Conservation (phyloP, 805 yeast genomes). For the Candida silvicultrix region DNA sequence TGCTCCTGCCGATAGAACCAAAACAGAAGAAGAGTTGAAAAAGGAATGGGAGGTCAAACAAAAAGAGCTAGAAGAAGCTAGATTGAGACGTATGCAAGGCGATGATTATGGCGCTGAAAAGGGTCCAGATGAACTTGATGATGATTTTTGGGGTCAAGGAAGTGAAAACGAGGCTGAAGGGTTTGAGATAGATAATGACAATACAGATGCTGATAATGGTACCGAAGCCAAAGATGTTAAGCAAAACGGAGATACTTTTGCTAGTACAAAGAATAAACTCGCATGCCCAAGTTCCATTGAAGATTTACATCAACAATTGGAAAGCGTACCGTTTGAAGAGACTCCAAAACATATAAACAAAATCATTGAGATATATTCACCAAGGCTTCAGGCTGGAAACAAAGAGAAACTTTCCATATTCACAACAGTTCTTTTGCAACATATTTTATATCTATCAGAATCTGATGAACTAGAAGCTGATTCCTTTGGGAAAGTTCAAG, state of each 20-base stretch:
- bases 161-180: slow-evolving; percentile 44
- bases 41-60: slow-evolving; percentile 54
- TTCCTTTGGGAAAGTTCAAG: slow-evolving; percentile 30
- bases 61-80: slow-evolving; percentile 59
- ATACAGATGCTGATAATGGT: slow-evolving; percentile 25
- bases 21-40: slow-evolving; percentile 65
- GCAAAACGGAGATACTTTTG: slow-evolving; percentile 19
- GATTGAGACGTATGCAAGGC: slow-evolving; percentile 73
- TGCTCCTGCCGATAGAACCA: slow-evolving; percentile 76
- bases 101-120: slow-evolving; percentile 38
- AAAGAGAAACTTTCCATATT: slow-evolving; percentile 65
- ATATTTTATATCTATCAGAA: slow-evolving; percentile 45
- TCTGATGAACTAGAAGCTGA: slow-evolving; percentile 28
- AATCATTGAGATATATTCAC: slow-evolving; percentile 59
- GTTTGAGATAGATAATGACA: slow-evolving; percentile 16
- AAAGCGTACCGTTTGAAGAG: slow-evolving; percentile 30
- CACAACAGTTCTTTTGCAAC: slow-evolving; percentile 57
- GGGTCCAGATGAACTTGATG: slow-evolving; percentile 64
- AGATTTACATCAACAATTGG: slow-evolving; percentile 33
- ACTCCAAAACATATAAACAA: slow-evolving; percentile 44
- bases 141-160: slow-evolving; percentile 60
- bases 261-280: slow-evolving; percentile 9
- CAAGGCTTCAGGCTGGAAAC: slow-evolving; percentile 76
- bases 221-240: slow-evolving; percentile 32
- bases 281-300: slow-evolving; percentile 45